Evolutionary conservation across 176 grass and related monocot species (phyloP).

Genomic region (Dactylis glomerata): DNA sequence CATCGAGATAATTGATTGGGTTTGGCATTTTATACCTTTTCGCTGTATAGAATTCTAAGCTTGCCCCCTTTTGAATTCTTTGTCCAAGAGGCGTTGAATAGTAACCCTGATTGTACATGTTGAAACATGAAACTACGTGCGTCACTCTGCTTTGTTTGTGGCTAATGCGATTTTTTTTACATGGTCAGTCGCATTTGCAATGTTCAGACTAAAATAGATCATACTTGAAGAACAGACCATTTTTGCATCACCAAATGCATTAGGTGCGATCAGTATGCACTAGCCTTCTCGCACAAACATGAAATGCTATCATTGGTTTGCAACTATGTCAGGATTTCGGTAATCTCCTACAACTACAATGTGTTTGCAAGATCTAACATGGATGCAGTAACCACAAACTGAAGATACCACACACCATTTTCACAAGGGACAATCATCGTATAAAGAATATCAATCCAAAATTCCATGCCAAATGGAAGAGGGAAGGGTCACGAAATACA

Average conservation of each 20-base stretch:
- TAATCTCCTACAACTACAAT: not conserved
- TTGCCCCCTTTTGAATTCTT: not conserved
- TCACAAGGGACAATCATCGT: not conserved
- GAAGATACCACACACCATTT: not conserved
- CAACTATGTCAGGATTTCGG: not conserved
- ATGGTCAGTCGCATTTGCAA: not conserved
- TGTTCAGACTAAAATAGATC: not conserved
- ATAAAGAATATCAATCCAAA: not conserved
- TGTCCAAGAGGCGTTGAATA: not conserved
- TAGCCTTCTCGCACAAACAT: not conserved
- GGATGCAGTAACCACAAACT: not conserved
- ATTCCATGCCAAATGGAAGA: not conserved
- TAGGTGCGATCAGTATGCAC: not conserved
- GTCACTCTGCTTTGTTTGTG: not conserved
- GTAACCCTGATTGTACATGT: not conserved
- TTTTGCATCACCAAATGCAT: not conserved
- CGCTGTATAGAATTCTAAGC: conserved; percentile 1
- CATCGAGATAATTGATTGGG: conserved; percentile 14
- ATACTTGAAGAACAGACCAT: not conserved
- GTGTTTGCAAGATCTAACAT: not conserved
- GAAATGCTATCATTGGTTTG: not conserved
- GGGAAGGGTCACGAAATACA: not conserved
- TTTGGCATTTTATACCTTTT: not conserved
- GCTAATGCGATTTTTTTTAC: not conserved
- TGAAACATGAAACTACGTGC: not conserved